Evolutionary conservation across 192 early-diverging fungal species (phyloP).

Genomic region (Backusella sp.): DNA sequence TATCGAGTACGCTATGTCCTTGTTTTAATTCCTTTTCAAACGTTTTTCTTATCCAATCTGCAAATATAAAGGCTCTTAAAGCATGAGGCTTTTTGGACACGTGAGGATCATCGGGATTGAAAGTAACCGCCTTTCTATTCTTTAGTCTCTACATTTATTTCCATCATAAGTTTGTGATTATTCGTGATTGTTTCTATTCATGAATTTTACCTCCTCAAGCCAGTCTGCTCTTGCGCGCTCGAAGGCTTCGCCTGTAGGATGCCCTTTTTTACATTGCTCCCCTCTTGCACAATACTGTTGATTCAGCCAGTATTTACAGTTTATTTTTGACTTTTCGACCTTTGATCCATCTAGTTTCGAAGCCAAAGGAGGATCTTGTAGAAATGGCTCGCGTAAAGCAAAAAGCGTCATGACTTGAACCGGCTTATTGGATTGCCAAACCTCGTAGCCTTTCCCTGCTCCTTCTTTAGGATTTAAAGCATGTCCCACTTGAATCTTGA

Average conservation of each 20-base stretch:
- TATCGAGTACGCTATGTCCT: constrained; percentile 39
- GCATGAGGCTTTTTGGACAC: constrained; percentile 49
- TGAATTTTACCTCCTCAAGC: constrained; percentile 34
- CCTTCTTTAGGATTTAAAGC: constrained; percentile 17
- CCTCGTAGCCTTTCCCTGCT: neutral
- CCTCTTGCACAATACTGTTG: constrained; percentile 20
- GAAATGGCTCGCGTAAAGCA: neutral
- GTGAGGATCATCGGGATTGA: constrained; percentile 45
- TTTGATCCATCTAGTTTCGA: neutral
- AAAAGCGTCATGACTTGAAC: neutral
- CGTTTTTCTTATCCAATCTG: constrained; percentile 48
- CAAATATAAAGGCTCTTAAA: constrained; percentile 49
- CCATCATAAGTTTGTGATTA: neutral
- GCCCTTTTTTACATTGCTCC: neutral
- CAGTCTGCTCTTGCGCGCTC: constrained; percentile 29
- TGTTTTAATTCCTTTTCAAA: constrained; percentile 29
- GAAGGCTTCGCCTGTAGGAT: constrained; percentile 33
- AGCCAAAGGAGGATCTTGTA: constrained; percentile 8
- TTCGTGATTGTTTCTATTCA: neutral
- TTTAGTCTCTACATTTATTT: constrained; percentile 26
- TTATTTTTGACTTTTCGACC: neutral
- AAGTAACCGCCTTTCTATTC: constrained; percentile 37
- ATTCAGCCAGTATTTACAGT: constrained; percentile 41
- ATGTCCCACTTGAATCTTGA: constrained; percentile 18
- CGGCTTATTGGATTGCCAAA: constrained; percentile 17